Evolutionary conservation across 2,329 filamentous ascomycete genomes (phyloP).

Genomic region (Fusarium multiceps): DNA sequence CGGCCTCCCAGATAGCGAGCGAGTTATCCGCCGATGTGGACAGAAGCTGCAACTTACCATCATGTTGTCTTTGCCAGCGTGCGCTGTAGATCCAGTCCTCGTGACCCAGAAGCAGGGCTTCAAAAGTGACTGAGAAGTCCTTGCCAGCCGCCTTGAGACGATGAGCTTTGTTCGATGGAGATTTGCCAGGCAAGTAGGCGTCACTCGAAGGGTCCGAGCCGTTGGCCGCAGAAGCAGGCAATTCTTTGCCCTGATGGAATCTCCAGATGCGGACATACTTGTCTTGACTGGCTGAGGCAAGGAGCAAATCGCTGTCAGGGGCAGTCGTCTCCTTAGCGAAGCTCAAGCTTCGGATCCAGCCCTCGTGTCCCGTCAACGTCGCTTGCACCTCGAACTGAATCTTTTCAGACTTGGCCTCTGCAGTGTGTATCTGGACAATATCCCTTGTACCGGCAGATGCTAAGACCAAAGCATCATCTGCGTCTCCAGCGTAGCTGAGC

Average conservation of each 20-base stretch:
- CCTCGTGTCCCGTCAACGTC: slow-evolving; percentile 88
- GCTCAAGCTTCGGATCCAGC: slow-evolving; percentile 89
- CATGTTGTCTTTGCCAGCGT: slow-evolving; percentile 71
- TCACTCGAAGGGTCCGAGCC: slow-evolving; percentile 67
- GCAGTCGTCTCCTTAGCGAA: slow-evolving; percentile 73
- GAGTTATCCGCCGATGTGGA: slow-evolving; percentile 97
- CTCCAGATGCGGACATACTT: slow-evolving; percentile 97
- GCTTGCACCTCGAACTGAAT: slow-evolving; percentile 76
- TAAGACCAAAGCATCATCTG: slow-evolving; percentile 69
- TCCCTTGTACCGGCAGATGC: slow-evolving; percentile 88
- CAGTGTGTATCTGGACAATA: slow-evolving; percentile 82
- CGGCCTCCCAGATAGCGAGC: slow-evolving; percentile 90
- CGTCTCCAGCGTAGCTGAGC: slow-evolving; percentile 68
- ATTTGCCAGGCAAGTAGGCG: slow-evolving; percentile 72
- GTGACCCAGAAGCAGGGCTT: slow-evolving; percentile 91
- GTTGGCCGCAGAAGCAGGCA: slow-evolving; percentile 66
- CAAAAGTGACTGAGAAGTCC: slow-evolving; percentile 88
- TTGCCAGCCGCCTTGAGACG: slow-evolving; percentile 70
- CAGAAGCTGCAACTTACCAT: slow-evolving; percentile 75
- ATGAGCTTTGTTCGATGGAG: slow-evolving; percentile 90
- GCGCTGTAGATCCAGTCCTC: slow-evolving; percentile 99
- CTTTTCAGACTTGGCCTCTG: slow-evolving; percentile 55
- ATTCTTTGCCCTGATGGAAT: slow-evolving; percentile 75
- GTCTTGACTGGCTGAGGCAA: slow-evolving; percentile 96
- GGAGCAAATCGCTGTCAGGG: slow-evolving; percentile 73